These are phyloP conservation scores for Phytomonas sp. DNA, from an alignment of 208 protist species.

Conservation along the genomic window DNA sequence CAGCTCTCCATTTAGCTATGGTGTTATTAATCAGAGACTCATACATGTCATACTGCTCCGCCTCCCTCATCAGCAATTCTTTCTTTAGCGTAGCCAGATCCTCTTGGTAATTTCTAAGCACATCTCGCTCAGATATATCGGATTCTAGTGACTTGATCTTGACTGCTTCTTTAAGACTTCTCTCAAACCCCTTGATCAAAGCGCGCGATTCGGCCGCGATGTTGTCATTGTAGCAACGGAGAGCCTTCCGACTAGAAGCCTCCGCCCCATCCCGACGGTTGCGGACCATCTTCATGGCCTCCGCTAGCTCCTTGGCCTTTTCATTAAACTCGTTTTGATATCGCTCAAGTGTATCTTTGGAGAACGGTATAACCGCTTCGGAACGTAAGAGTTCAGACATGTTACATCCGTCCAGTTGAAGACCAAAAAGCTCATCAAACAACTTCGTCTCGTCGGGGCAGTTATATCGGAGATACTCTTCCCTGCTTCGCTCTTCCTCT, in stretches of 20 bases:
- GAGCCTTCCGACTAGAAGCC: conserved; percentile 26
- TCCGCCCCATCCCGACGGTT: conserved; percentile 56
- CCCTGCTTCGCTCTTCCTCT: conserved; percentile 30
- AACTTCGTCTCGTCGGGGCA: conserved; percentile 72
- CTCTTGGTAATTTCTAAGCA: conserved; percentile 5
- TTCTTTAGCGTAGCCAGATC: conserved; percentile 33
- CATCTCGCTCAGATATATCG: not conserved
- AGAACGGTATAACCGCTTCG: conserved; percentile 40
- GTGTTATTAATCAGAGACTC: conserved; percentile 59
- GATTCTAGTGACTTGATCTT: conserved; percentile 14
- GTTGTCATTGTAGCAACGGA: conserved; percentile 25
- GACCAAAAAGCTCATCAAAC: conserved; percentile 62
- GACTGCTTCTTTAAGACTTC: conserved; percentile 39
- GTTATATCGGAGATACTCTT: conserved; percentile 68
- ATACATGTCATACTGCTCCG: conserved; percentile 61
- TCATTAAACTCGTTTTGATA: conserved; percentile 77
- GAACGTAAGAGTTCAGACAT: conserved; percentile 46
- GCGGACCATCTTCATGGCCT: conserved; percentile 65
- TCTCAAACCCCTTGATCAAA: conserved; percentile 60
- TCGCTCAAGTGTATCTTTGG: conserved; percentile 65
- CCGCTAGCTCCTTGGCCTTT: conserved; percentile 67
- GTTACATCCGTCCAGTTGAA: conserved; percentile 48
- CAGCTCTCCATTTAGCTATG: conserved; percentile 63
- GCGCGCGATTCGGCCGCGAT: conserved; percentile 29
- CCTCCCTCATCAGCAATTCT: conserved; percentile 67